A percentile compares a stretch with the other conserved stretches of the same genome.
These are phyloP conservation scores for Melanomma pulvis-pyrius DNA, from an alignment of 495 filamentous ascomycete genomes.

Conservation along the genomic window DNA sequence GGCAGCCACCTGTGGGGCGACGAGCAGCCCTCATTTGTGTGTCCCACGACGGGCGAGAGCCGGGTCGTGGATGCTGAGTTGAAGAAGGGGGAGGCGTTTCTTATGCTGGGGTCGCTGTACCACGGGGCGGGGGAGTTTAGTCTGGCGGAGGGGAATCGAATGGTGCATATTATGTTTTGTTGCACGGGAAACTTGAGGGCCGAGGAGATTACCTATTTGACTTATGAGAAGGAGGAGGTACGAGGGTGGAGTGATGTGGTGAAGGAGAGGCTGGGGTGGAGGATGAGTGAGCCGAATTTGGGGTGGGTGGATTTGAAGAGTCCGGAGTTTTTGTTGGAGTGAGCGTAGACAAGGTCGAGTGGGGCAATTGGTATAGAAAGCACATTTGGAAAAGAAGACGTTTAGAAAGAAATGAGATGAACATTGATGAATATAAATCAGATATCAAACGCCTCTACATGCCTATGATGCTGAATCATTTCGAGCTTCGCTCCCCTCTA, in stretches of 20 bases:
- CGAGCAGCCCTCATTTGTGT: neutral
- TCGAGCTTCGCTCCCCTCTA: no score
- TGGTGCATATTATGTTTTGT: constrained; percentile 24
- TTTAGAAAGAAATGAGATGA: no score
- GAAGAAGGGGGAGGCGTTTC: constrained; percentile 15
- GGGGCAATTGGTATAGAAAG: neutral
- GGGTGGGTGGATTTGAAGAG: constrained; percentile 22
- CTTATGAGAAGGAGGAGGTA: constrained; percentile 9
- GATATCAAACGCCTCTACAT: no score
- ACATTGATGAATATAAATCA: no score
- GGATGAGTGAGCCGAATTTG: constrained; percentile 16
- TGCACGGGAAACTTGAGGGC: neutral
- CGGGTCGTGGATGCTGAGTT: constrained; percentile 9
- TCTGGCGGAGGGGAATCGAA: neutral
- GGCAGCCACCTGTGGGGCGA: constrained; percentile 16
- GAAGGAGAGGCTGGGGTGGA: constrained; percentile 24
- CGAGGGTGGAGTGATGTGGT: constrained; percentile 9
- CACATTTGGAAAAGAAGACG: neutral
- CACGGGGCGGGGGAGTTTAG: constrained; percentile 19
- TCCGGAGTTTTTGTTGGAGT: constrained; percentile 12
- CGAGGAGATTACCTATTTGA: constrained; percentile 18
- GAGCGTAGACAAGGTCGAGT: neutral
- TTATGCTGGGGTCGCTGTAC: constrained; percentile 24
- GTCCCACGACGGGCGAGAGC: neutral
- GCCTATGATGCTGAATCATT: no score